Base-by-base conservation (phyloP, 306 rosid genomes). In the Malus fusca region DNA sequence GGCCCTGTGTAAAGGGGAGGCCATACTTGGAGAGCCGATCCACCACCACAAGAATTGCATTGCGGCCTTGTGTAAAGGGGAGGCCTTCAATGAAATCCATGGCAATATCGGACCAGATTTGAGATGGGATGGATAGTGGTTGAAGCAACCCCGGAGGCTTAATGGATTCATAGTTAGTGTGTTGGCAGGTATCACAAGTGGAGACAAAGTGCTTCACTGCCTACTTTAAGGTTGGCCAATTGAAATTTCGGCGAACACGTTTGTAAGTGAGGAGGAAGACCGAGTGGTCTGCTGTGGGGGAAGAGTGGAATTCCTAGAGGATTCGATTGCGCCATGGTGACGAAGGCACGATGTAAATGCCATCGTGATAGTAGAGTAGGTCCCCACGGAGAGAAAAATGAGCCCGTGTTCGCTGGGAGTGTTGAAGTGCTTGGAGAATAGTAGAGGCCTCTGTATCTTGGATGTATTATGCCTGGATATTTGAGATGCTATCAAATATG, bases 151-250 rank as follows among this genome's bases (percentile, higher is more conserved):
- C 30, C 2, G 2, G 3, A 3, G 3, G 30, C 30, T 28, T 2
- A 28, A 30, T 30, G 3, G 59, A 4, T 6, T 18, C 23, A 53
- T 53, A 53, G 21, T 5, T 15, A 0, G 6, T 17, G 3, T 2
- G 23, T 11, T 53, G 59, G 1, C 28, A 56, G 0, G 10, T 4
- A 9, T 56, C 62, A n/a, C 4, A 56, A 0, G 1, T 1, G 9
- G 26, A 11, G 1, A 56, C 15, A 21, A n/a, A n/a, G 1, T 3
- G 4, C 3, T 58, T 22, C 5, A 58, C 14, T 8, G 0, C 28
- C 3, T 1, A 9, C 0, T 22, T n/a, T 2, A n/a, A 0, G 0
- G 4, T 2, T 0, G 0, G 5, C 62, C 62, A 58, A 1, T 2
- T 2, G 1, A 58, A 58, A n/a, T 11, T 22, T 0, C 15, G 0